Base-by-base conservation (phyloP, 371 early-diverging fungal genomes). In the Entomophthora muscae region DNA sequence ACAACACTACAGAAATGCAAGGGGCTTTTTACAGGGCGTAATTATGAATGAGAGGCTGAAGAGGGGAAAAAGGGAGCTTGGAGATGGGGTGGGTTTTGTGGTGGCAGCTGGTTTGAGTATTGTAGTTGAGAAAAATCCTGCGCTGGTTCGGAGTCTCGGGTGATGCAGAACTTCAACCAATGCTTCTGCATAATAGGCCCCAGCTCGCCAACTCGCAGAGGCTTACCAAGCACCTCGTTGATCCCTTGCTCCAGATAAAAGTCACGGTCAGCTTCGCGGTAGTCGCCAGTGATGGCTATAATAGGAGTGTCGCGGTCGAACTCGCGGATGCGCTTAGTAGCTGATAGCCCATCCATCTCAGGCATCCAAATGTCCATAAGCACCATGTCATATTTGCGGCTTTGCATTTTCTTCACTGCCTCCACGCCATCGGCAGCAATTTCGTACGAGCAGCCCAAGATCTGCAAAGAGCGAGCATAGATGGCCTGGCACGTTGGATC, bases 341-440 rank as follows among this genome's bases (percentile, higher is more conserved):
- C 83, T 1, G 63, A 53, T 3, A 73, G 68, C 31, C 90, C 88
- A 69, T 88, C 88, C 66, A 88, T 68, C 42, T 81, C 79, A 2
- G 87, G 87, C 82, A 86, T 84, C 31, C 83, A 76, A 55, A 86
- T 84, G 66, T 88, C 87, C 89, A 89, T 86, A 3, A 89, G 70
- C 17, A 89, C 85, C 51, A 89, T 72, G 66, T 89, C 89, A 64
- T 87, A 86, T 65, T 83, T 83, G 31, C 78, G 76, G 2, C 73
- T 32, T 23, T 76, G 76, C 77, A 81, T 76, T 57, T 78, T 79
- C 52, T 79, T 75, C 7, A 89, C 75, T 3, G 89, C 89, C 32
- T 78, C 82, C 13, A 83, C 67, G 3, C 89, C 89, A 68, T 89
- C 88, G 26, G 74, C 78, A 12, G 84, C 89, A 24, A 84, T 71